Evolutionary conservation across 768 basidiomycete species (phyloP), one percentile per base, ranked within the genome.

Genomic region (Termitomyces sp.): DNA sequence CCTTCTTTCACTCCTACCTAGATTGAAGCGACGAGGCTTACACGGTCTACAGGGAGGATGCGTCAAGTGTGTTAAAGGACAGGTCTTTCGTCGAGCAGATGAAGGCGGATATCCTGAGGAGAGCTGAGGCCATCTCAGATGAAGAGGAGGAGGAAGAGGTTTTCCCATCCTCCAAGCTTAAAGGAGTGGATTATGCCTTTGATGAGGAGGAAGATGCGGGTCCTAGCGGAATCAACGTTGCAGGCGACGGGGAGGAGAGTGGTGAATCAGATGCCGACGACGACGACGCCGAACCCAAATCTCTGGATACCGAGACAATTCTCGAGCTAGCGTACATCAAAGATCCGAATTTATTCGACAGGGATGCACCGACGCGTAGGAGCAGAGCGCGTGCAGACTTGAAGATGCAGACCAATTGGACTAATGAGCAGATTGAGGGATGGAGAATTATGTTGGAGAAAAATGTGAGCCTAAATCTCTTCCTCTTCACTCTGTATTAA

Each of bases 381-480:
- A 79, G 86, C 57, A 86, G 87, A 63, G 76, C 77, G 0, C 73
- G 95, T 26, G 74, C 71, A 1, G 83, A 87, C 41, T 72, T 98
- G 53, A 83, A 78, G 60, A 73, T 77, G 21, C 77, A 81, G 61
- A 96, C 92, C 35, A 87, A 87, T 11, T 89, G 87, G 84, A 73
- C 67, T 10, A 84, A 97, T 63, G 88, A 88, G 61, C 93, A 96
- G 65, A 84, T 97, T 26, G 93, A 97, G 68, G 94, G 93, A 0
- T 97, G 93, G 93, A 80, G 71, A 54, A 84, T 90, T 53, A 92
- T 96, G 87, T 68, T 97, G 55, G 95, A 98, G 55, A 74, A 87
- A 61, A 87, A 95, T 64, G 94, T 96, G 63, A 58, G 88, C 75
- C 37, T 32, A 32, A 21, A 11, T 30, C 51, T 26, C 24, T 45